A percentile compares a stretch with the other conserved stretches of the same genome.
Evolutionary conservation across 2,329 filamentous ascomycete species (phyloP).

Genomic region (Scedosporium dehoogii): DNA sequence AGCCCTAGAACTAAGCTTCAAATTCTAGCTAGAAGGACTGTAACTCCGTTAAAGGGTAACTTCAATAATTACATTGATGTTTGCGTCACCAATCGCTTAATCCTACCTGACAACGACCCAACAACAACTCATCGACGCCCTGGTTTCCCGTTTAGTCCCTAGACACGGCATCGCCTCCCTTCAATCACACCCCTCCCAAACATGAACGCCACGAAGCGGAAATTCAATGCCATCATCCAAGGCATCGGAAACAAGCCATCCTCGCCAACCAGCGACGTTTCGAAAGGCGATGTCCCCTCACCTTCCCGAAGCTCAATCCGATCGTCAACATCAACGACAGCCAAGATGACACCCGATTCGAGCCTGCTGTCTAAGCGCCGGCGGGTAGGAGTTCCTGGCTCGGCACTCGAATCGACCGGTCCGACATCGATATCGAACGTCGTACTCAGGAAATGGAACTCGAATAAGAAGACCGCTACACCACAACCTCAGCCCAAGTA

Average conservation of each 20-base stretch:
- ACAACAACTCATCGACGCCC: background rate
- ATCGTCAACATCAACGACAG: slow-evolving; percentile 9
- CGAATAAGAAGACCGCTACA: slow-evolving; percentile 14
- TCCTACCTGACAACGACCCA: slow-evolving; percentile 2
- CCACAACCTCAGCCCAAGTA: slow-evolving; percentile 51
- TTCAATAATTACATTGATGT: background rate
- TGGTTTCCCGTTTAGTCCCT: background rate
- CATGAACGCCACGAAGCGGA: slow-evolving; percentile 74
- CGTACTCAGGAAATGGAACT: slow-evolving; percentile 30
- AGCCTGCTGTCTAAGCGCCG: slow-evolving; percentile 32
- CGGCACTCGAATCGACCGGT: slow-evolving; percentile 20
- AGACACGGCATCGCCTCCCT: background rate
- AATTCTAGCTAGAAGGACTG: background rate
- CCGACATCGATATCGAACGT: slow-evolving; percentile 26
- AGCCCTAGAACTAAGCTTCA: background rate
- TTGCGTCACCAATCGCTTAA: background rate
- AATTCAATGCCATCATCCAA: slow-evolving; percentile 69
- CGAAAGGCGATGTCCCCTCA: slow-evolving; percentile 7
- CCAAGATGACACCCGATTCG: slow-evolving; percentile 13
- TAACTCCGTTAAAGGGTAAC: background rate
- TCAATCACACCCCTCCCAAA: slow-evolving; percentile 10
- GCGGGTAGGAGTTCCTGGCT: slow-evolving; percentile 34
- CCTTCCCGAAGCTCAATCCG: slow-evolving; percentile 10
- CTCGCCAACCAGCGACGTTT: slow-evolving; percentile 6
- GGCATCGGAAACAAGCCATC: slow-evolving; percentile 27